Percentiles rank a stretch among this genome's conserved stretches.
phyloP scores from a whole-genome alignment of 352 stramenopile species.

The Phytophthora uliginosa region DNA sequence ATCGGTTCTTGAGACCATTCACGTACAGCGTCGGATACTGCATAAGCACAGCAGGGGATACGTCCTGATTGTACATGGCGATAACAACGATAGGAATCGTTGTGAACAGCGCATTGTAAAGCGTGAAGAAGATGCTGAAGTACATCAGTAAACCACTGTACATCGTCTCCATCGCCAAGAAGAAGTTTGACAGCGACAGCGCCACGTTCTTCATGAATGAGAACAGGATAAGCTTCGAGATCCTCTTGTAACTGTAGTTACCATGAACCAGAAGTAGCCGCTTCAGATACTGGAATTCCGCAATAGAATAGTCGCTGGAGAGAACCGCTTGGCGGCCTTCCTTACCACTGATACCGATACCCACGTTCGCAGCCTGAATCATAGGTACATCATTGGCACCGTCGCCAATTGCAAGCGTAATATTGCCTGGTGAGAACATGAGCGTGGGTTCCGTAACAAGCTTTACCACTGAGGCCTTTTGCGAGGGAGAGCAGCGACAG shows the following conservation, averaged over 20 bases:
- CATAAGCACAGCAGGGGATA: constrained; percentile 90
- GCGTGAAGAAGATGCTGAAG: constrained; percentile 91
- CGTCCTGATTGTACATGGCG: constrained; percentile 93
- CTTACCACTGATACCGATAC: constrained; percentile 89
- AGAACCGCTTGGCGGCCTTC: constrained; percentile 88
- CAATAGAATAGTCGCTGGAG: constrained; percentile 88
- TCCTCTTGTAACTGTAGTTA: constrained; percentile 94
- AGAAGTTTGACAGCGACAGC: constrained; percentile 89
- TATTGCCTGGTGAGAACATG: constrained; percentile 91
- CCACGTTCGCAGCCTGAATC: constrained; percentile 90
- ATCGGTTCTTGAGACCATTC: constrained; percentile 90
- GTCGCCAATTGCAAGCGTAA: constrained; percentile 88
- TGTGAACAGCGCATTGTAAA: constrained; percentile 93
- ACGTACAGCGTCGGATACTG: constrained; percentile 92
- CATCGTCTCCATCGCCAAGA: constrained; percentile 84
- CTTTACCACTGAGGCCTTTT: constrained; percentile 90
- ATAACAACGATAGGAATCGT: constrained; percentile 92
- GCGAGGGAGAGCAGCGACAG: constrained; percentile 84
- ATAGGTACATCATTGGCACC: constrained; percentile 91
- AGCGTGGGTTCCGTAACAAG: constrained; percentile 89
- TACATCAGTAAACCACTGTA: constrained; percentile 93
- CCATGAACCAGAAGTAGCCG: constrained; percentile 86
- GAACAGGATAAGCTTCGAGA: constrained; percentile 91
- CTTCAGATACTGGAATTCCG: constrained; percentile 88
- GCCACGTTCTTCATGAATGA: constrained; percentile 93